A percentile compares a stretch with the other conserved stretches of the same genome.
Conservation (phyloP, 108 stramenopile genomes). For the Nannochloropsis gaditana region DNA sequence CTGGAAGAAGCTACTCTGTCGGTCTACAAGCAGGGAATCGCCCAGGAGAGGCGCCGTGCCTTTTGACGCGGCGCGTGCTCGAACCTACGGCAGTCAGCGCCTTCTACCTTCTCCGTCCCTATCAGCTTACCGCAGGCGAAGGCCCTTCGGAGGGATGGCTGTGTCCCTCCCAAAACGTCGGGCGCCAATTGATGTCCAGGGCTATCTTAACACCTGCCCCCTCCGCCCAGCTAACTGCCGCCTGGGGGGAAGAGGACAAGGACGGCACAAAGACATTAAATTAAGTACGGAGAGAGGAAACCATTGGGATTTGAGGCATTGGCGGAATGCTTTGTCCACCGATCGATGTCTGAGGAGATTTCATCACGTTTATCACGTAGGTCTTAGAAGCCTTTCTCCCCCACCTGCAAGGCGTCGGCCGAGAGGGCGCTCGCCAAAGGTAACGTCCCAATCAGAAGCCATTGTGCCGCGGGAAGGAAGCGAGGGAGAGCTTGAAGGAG, state of each 20-base stretch:
- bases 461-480: constrained; percentile 22
- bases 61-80: too few species aligned
- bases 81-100: too few species aligned
- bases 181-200: constrained; percentile 49
- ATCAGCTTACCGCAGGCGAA: not conserved
- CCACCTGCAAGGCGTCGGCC: constrained; percentile 26
- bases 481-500: not conserved
- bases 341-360: too few species aligned
- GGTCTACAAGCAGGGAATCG: too few species aligned
- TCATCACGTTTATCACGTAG: too few species aligned
- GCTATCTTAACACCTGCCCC: constrained; percentile 20
- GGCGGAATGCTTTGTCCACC: not conserved
- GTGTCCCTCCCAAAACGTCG: constrained; percentile 40
- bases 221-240: constrained; percentile 25
- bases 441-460: constrained; percentile 46
- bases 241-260: not conserved
- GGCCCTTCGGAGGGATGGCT: not conserved
- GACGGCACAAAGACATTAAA: too few species aligned
- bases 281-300: not conserved
- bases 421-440: constrained; percentile 35
- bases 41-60: too few species aligned
- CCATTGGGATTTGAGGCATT: not conserved
- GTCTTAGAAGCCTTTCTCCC: constrained; percentile 20
- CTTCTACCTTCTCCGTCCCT: not conserved
- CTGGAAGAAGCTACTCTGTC: too few species aligned